Base-by-base conservation (phyloP, 495 filamentous ascomycete genomes). In the Penicillium turbatum region DNA sequence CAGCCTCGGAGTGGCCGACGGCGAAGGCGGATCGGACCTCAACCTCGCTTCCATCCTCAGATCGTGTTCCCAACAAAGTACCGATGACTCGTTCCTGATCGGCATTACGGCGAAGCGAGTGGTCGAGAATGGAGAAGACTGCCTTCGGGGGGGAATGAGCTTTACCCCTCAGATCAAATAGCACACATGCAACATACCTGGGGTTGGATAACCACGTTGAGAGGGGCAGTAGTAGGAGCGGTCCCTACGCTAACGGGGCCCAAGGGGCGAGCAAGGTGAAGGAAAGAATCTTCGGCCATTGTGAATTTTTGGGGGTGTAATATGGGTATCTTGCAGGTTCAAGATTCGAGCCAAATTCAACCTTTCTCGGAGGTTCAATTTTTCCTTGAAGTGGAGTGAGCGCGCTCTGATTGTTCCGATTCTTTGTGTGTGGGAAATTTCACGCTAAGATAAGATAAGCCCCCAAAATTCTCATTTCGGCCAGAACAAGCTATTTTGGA, bases 51-150 rank as follows among this genome's bases (percentile, higher is more conserved):
- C 92, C 92, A 80, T 98, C 93, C 73, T 98, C 93, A 65, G 85
- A 89, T 62, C 93, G 86, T 56, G 85, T 84, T 67, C 93, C 93
- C 45, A 98, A 83, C 43, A 98, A 82, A 21, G 93, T 96, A 64
- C 93, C 93, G 64, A 98, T 97, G 48, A 97, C 93, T 62, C 93
- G 86, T 53, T 92, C 89, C 71, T 95, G 89, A 67, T 92, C 88
- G 47, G 85, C 81, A 64, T 93, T 89, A 53, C 90, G 85, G 70
- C 95, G 88, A 45, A 91, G 81, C 44, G 95, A 92, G 75, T 98
- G 93, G 73, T 98, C 93, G 66, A 98, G 85, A 72, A 98, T 92
- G 50, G 90, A 91, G 83, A 97, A 92, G 51, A 98, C 82, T 48
- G 93, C 90, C 89, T 96, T 27, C 17, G 35, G n/a, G 35, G n/a